A percentile compares a stretch with the other conserved stretches of the same genome.
Evolutionary conservation across 768 basidiomycete species (phyloP).

Genomic region (Suillus occidentalis): DNA sequence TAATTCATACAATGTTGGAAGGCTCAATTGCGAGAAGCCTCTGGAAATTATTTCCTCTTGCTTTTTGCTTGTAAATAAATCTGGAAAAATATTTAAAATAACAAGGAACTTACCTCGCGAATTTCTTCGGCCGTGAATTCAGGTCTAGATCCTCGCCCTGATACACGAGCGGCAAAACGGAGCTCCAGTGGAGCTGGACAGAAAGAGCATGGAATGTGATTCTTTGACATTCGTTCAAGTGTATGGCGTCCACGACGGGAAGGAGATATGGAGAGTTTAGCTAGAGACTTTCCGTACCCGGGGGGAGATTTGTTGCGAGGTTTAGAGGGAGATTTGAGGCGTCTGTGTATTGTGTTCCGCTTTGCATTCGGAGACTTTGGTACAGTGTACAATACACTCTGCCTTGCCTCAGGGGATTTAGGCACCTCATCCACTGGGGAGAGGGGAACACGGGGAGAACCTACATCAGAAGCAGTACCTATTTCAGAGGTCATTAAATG

Average conservation of each 20-base stretch:
- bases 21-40: not conserved
- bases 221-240: not conserved
- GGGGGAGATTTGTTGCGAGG: too few relatives aligned
- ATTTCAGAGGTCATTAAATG: not conserved
- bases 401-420: too few relatives aligned
- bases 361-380: not conserved
- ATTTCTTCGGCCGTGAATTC: not conserved
- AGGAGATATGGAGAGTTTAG: not conserved
- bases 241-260: not conserved
- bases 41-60: not conserved
- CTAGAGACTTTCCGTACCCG: not conserved
- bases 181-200: not conserved
- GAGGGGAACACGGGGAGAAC: not conserved
- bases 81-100: not conserved
- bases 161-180: not conserved
- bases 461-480: not conserved
- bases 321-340: too few relatives aligned
- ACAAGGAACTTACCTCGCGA: not conserved
- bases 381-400: not conserved
- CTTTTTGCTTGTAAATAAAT: not conserved
- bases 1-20: not conserved
- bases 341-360: too few relatives aligned
- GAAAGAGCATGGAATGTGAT: not conserved
- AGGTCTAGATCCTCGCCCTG: not conserved
- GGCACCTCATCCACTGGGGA: not conserved